phyloP scores from a whole-genome alignment of 1,139 yeast genomes.

The Saccharomycopsis phalli region DNA sequence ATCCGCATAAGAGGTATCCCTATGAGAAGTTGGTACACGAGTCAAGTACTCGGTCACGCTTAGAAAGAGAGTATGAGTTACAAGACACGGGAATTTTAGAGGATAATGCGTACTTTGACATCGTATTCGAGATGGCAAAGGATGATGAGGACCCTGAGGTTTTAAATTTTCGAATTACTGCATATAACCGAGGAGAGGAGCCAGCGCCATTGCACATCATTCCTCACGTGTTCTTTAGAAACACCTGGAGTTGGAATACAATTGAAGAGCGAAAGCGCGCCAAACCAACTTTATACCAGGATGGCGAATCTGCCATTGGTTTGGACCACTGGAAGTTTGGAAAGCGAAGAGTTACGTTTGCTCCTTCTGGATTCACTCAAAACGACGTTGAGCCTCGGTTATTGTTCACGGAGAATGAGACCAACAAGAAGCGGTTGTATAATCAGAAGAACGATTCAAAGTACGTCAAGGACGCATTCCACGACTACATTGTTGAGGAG shows the following conservation, averaged over 20 bases:
- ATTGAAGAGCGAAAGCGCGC: constrained; percentile 37
- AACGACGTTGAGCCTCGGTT: constrained; percentile 69
- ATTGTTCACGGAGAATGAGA: constrained; percentile 84
- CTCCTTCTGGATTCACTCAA: constrained; percentile 77
- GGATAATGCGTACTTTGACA: constrained; percentile 80
- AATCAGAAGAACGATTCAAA: constrained; percentile 39
- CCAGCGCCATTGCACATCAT: constrained; percentile 82
- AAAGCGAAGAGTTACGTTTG: constrained; percentile 59
- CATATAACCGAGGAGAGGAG: constrained; percentile 75
- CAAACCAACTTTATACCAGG: constrained; percentile 45
- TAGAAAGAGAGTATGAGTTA: constrained; percentile 63
- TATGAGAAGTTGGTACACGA: constrained; percentile 67
- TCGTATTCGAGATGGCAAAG: constrained; percentile 87
- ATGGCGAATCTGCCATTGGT: constrained; percentile 40
- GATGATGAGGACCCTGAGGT: constrained; percentile 77
- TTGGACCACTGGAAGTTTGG: constrained; percentile 71
- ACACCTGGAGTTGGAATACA: constrained; percentile 89
- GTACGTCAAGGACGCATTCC: constrained; percentile 86
- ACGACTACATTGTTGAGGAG: constrained; percentile 65
- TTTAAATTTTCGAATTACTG: constrained; percentile 75
- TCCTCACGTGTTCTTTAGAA: constrained; percentile 82
- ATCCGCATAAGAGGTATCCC: constrained; percentile 81
- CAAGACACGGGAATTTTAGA: constrained; percentile 70
- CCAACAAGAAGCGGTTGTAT: constrained; percentile 65
- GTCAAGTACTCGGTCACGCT: constrained; percentile 56